Conservation (phyloP, 257 asterid species). For the Ophiorrhiza pumila region DNA sequence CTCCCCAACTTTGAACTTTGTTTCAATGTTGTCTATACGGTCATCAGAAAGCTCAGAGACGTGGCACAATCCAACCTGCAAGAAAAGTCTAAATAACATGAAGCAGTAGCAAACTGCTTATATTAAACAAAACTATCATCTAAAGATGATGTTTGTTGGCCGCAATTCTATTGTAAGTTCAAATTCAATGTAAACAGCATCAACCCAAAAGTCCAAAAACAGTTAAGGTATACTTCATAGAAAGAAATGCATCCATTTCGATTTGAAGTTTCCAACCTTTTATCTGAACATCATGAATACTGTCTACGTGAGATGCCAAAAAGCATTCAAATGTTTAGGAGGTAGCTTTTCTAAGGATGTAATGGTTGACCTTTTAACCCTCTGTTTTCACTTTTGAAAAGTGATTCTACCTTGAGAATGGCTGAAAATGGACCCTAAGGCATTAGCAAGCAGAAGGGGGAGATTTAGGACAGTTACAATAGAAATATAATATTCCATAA, state of each 20-base stretch:
- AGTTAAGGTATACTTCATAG: background rate
- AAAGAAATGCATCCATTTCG: background rate
- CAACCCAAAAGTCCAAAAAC: background rate
- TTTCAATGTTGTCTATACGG: conserved; percentile 45
- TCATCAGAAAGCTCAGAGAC: conserved; percentile 88
- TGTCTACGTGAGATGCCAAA: background rate
- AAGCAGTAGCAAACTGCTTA: background rate
- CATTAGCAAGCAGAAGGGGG: background rate
- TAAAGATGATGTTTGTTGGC: background rate
- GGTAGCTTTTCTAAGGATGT: background rate
- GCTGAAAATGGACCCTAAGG: background rate
- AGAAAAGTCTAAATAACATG: conserved; percentile 11
- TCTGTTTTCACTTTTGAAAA: background rate
- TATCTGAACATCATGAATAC: background rate
- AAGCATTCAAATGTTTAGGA: background rate
- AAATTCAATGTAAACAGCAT: background rate
- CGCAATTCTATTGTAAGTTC: background rate
- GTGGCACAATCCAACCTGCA: conserved; percentile 94
- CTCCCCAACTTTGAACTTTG: conserved; percentile 66
- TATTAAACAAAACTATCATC: background rate
- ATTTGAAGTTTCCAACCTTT: background rate
- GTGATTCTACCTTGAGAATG: background rate
- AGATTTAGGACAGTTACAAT: background rate
- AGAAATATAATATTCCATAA: background rate
- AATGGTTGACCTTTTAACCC: background rate